Base-by-base conservation (phyloP, 192 early-diverging fungal species). In the Bifiguratus adelaidae region DNA sequence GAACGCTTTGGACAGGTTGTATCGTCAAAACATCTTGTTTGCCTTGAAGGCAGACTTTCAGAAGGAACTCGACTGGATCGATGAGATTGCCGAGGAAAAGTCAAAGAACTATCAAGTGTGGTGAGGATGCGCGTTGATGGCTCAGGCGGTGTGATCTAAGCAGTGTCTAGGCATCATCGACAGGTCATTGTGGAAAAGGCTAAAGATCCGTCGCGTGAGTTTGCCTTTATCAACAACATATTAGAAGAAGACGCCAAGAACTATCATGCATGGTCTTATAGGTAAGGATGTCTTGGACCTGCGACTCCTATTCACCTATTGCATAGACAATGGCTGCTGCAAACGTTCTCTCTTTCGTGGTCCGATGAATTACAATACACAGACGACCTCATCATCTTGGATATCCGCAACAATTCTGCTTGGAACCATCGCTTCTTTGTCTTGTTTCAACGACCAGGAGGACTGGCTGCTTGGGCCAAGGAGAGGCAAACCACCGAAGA, bases 201-300 rank as follows among this genome's bases (percentile, higher is more conserved):
- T 7, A 53, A 59, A 30, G 68, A 80, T 46, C 30, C 77, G 23
- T 47, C 56, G 15, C 44, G 56, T 1, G 97, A 99, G 62, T 53
- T 88, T 23, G 54, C 59, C 7, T 93, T 89, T 41, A 70, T 95
- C 30, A 74, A 80, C 26, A 25, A 44, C 1, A 61, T 86, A 15
- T 58, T 99, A 20, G 76, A 70, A 20, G 63, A 71, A 6, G 97
- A 98, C 37, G 75, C 88, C 16, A 99, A 99, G 61, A 99, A 99
- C 63, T 99, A 98, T 58, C 97, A 99, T 64, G 89, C 88, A 0
- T 99, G 97, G 97, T 77, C 83, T 1, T 97, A 99, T 59, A 78
- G 84, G 73, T 79, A 48, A 11, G 22, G 21, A 34, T 15, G 32
- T 15, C 11, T 15, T 20, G 7, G 19, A 6, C 27, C 35, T 44